Conservation (phyloP, 2,329 filamentous ascomycete species). For the Penicillium psychrosexuale region DNA sequence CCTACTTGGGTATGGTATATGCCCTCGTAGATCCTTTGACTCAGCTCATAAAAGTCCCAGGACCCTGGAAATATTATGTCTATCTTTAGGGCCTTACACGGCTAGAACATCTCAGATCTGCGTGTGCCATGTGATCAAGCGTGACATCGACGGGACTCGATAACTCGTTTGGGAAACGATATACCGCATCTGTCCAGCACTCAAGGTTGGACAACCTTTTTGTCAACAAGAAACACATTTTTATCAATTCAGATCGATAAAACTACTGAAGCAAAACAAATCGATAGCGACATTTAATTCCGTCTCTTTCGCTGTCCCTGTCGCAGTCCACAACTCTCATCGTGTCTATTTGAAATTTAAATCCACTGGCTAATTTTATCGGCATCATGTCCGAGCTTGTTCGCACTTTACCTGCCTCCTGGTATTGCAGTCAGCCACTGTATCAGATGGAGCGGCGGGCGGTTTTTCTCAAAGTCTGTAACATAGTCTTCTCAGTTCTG, state of each 20-base stretch:
- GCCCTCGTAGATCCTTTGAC: background rate
- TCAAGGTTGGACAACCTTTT: slow-evolving; percentile 4
- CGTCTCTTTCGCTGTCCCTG: background rate
- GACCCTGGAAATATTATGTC: background rate
- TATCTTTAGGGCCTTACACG: background rate
- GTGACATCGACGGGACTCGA: slow-evolving; percentile 24
- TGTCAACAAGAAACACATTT: background rate
- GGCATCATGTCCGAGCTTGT: slow-evolving; percentile 32
- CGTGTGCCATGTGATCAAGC: background rate
- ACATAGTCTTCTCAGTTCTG: too few relatives aligned
- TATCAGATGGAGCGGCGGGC: slow-evolving; percentile 52
- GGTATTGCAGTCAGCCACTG: slow-evolving; percentile 50
- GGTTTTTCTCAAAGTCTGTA: slow-evolving; percentile 48
- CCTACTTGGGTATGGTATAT: background rate
- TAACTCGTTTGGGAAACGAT: slow-evolving; percentile 34
- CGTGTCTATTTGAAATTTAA: background rate
- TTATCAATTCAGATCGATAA: background rate
- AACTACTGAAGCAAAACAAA: too few relatives aligned
- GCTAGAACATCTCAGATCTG: background rate
- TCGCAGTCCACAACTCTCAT: background rate
- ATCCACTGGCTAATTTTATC: background rate
- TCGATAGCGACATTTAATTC: slow-evolving; percentile 6
- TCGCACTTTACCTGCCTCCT: slow-evolving; percentile 52
- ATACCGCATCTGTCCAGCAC: slow-evolving; percentile 16
- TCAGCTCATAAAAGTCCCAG: too few relatives aligned